Percentiles rank a stretch among this genome's conserved stretches.
Evolutionary conservation across 352 stramenopile species (phyloP).

Genomic region (Stephanocyclus meneghinianus): DNA sequence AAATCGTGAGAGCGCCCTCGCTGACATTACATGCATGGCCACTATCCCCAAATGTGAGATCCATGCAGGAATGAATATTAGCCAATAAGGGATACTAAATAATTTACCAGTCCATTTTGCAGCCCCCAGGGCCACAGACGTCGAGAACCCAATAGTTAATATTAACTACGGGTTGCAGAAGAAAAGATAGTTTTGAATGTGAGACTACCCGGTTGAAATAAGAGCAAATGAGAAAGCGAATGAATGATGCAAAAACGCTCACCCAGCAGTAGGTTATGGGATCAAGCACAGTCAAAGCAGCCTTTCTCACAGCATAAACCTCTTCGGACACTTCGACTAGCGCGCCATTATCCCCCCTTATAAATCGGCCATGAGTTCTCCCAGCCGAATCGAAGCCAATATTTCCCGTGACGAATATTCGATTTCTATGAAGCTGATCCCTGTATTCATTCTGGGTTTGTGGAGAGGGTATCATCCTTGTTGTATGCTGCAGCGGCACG

Average conservation of each 20-base stretch:
- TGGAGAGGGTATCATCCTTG: conserved; percentile 11
- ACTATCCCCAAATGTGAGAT: conserved; percentile 69
- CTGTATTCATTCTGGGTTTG: conserved; percentile 40
- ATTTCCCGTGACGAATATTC: conserved; percentile 21
- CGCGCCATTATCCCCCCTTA: conserved; percentile 32
- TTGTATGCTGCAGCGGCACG: background rate
- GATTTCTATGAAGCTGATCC: conserved; percentile 30
- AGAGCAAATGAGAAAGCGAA: conserved; percentile 7
- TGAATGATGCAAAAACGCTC: conserved; percentile 28
- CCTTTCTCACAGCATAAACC: conserved; percentile 72
- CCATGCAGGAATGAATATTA: conserved; percentile 74
- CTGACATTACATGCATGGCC: conserved; percentile 66
- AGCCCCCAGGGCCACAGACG: conserved; percentile 63
- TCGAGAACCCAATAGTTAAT: conserved; percentile 70
- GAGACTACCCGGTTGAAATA: background rate
- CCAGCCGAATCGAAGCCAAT: conserved; percentile 29
- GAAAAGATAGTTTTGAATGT: background rate
- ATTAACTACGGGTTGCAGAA: conserved; percentile 59
- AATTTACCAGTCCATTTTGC: conserved; percentile 67
- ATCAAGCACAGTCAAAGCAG: conserved; percentile 71
- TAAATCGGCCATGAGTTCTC: conserved; percentile 42
- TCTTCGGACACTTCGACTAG: conserved; percentile 77
- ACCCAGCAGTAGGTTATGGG: conserved; percentile 80
- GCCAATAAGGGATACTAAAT: conserved; percentile 66
- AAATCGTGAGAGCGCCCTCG: conserved; percentile 72